Percentiles rank a stretch among this genome's conserved stretches.
Conservation (phyloP, 108 stramenopile species). For the Skeletonema menzelii region DNA sequence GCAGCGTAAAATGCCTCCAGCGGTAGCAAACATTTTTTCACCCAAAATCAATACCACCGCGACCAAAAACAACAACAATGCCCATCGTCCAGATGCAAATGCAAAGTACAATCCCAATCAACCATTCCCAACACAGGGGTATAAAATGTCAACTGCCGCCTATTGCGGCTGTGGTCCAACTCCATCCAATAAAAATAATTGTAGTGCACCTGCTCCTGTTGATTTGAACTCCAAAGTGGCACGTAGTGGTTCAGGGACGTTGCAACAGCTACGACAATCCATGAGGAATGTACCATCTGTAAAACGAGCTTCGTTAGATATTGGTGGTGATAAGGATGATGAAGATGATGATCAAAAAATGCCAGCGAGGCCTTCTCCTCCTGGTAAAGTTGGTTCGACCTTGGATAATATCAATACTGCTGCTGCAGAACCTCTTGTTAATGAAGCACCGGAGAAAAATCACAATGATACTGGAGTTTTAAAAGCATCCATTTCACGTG, state of each 20-base stretch:
- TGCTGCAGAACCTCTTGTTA: too few species aligned
- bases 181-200: conserved; percentile 1
- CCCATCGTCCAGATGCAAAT: not conserved
- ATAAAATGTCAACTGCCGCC: conserved; percentile 29
- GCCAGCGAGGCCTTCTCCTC: not conserved
- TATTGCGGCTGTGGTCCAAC: conserved; percentile 42
- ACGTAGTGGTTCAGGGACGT: not conserved
- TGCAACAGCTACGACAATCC: not conserved
- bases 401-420: not conserved
- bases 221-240: not conserved
- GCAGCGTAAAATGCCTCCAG: not conserved
- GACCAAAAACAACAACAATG: not conserved
- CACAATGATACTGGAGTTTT: not conserved
- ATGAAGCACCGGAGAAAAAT: too few species aligned
- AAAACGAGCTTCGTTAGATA: not conserved
- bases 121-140: conserved; percentile 19
- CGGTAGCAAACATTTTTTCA: conserved; percentile 13
- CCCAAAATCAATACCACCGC: not conserved
- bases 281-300: not conserved
- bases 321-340: not conserved
- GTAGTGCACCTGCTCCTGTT: not conserved
- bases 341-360: not conserved
- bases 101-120: conserved; percentile 16
- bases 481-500: conserved; percentile 1
- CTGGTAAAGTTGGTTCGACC: not conserved